These are phyloP conservation scores for Halophytophthora batemanensis DNA, from an alignment of 352 stramenopile genomes.

Conservation along the genomic window DNA sequence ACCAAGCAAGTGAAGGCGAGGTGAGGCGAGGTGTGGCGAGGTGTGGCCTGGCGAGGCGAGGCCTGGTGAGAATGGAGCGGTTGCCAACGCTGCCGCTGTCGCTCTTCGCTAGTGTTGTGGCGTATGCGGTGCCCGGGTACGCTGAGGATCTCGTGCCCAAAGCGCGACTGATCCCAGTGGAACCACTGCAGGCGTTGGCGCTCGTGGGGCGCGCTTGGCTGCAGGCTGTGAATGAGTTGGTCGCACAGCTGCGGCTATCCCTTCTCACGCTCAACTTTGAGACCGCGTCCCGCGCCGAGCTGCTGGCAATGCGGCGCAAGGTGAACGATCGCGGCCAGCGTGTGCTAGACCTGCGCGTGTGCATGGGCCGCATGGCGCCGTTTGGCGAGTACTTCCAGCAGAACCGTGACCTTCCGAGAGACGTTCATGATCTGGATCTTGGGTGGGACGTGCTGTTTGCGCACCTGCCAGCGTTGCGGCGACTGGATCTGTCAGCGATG, in stretches of 20 bases:
- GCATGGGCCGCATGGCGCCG: constrained; percentile 14
- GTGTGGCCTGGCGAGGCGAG: no score
- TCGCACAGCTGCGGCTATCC: constrained; percentile 9
- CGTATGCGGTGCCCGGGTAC: constrained; percentile 17
- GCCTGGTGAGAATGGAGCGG: no score
- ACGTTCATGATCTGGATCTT: constrained; percentile 20
- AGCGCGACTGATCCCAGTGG: not conserved
- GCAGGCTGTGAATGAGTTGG: constrained; percentile 15
- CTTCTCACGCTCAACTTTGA: constrained; percentile 22
- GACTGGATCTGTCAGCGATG: constrained; percentile 27
- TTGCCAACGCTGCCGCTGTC: constrained; percentile 5
- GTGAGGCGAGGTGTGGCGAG: no score
- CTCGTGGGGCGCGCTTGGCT: constrained; percentile 26
- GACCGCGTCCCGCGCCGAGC: constrained; percentile 15
- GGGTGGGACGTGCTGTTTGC: constrained; percentile 18
- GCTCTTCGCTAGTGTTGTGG: constrained; percentile 20
- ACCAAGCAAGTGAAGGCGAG: no score
- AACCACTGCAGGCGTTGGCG: constrained; percentile 10
- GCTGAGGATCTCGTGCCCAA: constrained; percentile 5
- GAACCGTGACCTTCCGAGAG: constrained; percentile 10
- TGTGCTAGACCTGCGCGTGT: constrained; percentile 27
- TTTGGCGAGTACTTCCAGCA: constrained; percentile 19
- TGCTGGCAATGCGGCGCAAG: constrained; percentile 9
- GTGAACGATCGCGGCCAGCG: constrained; percentile 13
- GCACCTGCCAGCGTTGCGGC: constrained; percentile 10